Conservation (phyloP, 495 filamentous ascomycete genomes). For the Podospora anserina region DNA sequence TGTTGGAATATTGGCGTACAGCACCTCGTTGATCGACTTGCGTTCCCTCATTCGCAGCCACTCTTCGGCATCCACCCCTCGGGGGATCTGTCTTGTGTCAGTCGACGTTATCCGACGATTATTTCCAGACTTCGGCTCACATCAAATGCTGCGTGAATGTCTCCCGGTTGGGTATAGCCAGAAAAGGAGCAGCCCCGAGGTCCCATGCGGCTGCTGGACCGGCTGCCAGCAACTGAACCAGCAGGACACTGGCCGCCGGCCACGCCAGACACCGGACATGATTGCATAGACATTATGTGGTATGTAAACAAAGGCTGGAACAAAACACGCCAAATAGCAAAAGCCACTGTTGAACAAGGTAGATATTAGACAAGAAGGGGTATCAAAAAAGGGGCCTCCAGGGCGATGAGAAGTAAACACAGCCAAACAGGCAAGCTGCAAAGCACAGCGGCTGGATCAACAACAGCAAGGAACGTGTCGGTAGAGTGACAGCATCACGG, state of each 20-base stretch:
- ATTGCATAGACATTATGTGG: background rate
- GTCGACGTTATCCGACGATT: background rate
- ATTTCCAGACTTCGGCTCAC: constrained; percentile 18
- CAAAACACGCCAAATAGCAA: background rate
- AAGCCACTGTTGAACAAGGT: background rate
- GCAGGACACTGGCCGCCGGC: constrained; percentile 27
- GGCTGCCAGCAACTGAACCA: constrained; percentile 25
- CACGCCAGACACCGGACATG: constrained; percentile 31
- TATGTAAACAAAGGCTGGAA: no score
- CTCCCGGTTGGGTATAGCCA: constrained; percentile 34
- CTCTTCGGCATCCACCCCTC: constrained; percentile 35
- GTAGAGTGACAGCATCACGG: background rate
- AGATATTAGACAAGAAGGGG: background rate
- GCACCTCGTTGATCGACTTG: constrained; percentile 40
- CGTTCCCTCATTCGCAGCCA: constrained; percentile 39
- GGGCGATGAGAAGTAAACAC: background rate
- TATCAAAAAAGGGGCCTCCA: background rate
- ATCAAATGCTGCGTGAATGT: constrained; percentile 41
- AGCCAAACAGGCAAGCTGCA: background rate
- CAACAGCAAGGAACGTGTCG: background rate
- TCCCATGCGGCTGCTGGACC: constrained; percentile 30
- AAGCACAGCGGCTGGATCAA: background rate
- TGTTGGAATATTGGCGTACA: constrained; percentile 35
- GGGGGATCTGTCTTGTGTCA: constrained; percentile 30
- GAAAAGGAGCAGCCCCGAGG: constrained; percentile 38